phyloP scores from a whole-genome alignment of 2,329 filamentous ascomycete species.

The Colletotrichum sidae region DNA sequence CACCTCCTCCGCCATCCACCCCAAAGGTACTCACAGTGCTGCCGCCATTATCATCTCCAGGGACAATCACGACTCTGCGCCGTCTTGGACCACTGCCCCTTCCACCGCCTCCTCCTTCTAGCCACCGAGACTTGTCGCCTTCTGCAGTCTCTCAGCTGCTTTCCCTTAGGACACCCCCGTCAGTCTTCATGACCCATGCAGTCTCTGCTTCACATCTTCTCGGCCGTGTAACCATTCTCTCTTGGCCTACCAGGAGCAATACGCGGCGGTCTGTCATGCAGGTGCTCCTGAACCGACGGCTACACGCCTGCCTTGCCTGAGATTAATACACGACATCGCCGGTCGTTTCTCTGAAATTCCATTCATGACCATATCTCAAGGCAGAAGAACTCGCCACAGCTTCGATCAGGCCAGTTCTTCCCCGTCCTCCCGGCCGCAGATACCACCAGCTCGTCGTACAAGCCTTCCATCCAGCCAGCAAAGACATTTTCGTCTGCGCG shows the following conservation, averaged over 20 bases:
- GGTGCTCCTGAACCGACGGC: slow-evolving; percentile 13
- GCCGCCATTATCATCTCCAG: neutral
- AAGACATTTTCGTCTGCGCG: slow-evolving; percentile 1
- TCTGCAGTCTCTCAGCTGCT: slow-evolving; percentile 6
- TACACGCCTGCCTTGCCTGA: slow-evolving; percentile 28
- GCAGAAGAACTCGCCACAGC: neutral
- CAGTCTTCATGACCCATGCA: slow-evolving; percentile 17
- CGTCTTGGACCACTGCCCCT: too few species aligned
- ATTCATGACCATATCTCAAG: neutral
- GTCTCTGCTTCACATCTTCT: slow-evolving; percentile 22
- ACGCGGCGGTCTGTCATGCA: slow-evolving; percentile 25
- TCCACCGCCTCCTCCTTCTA: neutral
- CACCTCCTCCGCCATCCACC: neutral
- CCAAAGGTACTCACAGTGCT: neutral
- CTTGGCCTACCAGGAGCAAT: slow-evolving; percentile 8
- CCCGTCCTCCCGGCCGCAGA: slow-evolving; percentile 1
- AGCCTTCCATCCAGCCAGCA: slow-evolving; percentile 9
- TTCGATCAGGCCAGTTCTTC: neutral
- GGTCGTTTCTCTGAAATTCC: neutral
- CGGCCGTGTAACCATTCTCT: slow-evolving; percentile 23
- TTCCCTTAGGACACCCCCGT: neutral
- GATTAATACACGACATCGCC: slow-evolving; percentile 31
- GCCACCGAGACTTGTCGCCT: neutral
- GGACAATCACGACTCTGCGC: neutral
- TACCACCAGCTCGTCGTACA: slow-evolving; percentile 29